Conservation (phyloP, 768 basidiomycete species). For the Agaricus sinodeliciosus region DNA sequence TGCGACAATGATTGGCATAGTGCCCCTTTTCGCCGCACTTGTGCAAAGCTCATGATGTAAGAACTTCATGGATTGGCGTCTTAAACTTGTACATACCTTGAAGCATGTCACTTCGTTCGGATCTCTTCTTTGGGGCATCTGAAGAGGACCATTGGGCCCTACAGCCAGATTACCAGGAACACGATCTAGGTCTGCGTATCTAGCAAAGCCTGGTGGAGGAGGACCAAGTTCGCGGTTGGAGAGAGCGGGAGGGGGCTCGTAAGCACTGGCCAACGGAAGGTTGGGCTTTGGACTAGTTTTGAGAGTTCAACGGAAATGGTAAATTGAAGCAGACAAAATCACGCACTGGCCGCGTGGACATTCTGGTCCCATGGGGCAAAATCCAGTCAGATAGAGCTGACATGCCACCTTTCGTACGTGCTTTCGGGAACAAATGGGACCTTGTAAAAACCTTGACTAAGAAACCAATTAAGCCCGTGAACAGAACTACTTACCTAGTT, state of each 20-base stretch:
- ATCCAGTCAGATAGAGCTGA: conserved; percentile 85
- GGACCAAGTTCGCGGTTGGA: conserved; percentile 79
- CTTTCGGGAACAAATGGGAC: conserved; percentile 84
- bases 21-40: conserved; percentile 92
- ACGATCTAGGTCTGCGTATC: conserved; percentile 74
- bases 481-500: conserved; percentile 57
- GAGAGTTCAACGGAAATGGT: too few relatives aligned
- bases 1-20: conserved; percentile 91
- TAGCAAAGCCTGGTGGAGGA: conserved; percentile 86
- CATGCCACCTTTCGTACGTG: conserved; percentile 90
- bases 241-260: conserved; percentile 70
- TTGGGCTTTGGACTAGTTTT: conserved; percentile 65
- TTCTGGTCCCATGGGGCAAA: conserved; percentile 86
- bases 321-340: background rate
- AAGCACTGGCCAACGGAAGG: conserved; percentile 63
- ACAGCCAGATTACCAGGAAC: conserved; percentile 31
- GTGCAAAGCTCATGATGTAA: background rate
- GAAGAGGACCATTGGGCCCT: conserved; percentile 16
- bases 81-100: conserved; percentile 45
- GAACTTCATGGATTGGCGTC: conserved; percentile 2
- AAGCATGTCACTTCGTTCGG: conserved; percentile 83
- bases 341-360: conserved; percentile 89
- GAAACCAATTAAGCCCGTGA: conserved; percentile 1
- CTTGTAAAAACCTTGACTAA: conserved; percentile 29
- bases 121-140: conserved; percentile 53